phyloP scores from a whole-genome alignment of 2,329 filamentous ascomycete genomes.

The Monosporascus sp. region DNA sequence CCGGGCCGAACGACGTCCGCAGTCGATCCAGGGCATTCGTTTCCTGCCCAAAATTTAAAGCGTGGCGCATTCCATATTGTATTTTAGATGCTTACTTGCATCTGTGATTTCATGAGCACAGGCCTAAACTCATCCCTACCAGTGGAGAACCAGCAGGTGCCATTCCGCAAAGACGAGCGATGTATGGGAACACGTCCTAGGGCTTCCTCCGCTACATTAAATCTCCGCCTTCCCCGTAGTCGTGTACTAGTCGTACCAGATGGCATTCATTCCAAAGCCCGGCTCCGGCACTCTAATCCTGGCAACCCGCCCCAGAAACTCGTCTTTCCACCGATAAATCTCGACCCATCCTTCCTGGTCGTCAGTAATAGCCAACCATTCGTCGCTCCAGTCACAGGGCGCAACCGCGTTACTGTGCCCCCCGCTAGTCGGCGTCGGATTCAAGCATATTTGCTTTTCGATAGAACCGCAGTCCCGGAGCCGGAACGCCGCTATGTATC shows the following conservation, averaged over 20 bases:
- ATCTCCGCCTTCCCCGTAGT: too few relatives aligned
- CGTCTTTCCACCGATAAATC: constrained; percentile 81
- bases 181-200: too few relatives aligned
- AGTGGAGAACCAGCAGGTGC: too few relatives aligned
- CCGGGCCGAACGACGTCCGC: too few relatives aligned
- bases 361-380: constrained; percentile 86
- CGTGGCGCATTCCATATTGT: too few relatives aligned
- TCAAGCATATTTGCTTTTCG: constrained; percentile 72
- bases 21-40: too few relatives aligned
- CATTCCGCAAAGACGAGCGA: too few relatives aligned
- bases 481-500: constrained; percentile 78
- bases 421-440: constrained; percentile 80
- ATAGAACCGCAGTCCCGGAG: constrained; percentile 65
- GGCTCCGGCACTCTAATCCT: constrained; percentile 74
- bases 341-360: constrained; percentile 85
- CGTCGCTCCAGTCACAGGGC: constrained; percentile 77
- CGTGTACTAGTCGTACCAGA: constrained; percentile 70
- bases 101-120: too few relatives aligned
- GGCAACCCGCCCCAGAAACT: constrained; percentile 74
- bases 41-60: too few relatives aligned
- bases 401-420: constrained; percentile 86
- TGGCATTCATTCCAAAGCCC: constrained; percentile 96
- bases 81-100: too few relatives aligned
- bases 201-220: too few relatives aligned
- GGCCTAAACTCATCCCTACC: too few relatives aligned